Evolutionary conservation across 2,329 filamentous ascomycete genomes (phyloP), one percentile per base, ranked within the genome.

Genomic region (Xylaria sp.): DNA sequence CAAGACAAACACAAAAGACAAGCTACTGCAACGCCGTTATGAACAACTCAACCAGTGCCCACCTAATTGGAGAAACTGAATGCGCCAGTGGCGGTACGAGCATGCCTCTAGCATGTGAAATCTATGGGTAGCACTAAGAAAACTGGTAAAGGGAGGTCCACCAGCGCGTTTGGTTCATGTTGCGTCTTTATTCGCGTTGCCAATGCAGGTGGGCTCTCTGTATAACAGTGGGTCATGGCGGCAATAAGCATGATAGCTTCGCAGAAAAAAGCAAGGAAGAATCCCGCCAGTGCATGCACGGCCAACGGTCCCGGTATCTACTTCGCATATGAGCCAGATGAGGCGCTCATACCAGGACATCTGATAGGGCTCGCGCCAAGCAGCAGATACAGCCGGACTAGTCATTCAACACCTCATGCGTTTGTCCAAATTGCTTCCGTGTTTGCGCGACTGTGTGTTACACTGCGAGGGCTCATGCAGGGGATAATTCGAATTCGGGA

Each of bases 251-350:
- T 10, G 28, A 46, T 46, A 37, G 48, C 50, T n/a, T 66, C 18
- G 37, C 58, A 12, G 8, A n/a, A 28, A 34, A 62, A 34, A 59
- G 52, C 46, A 58, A 59, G 54, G 54, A 39, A 34, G n/a, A 50
- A 54, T 32, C 34, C 62, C 51, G 57, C 66, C 48, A 51, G 48
- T 37, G 12, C 8, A 65, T 66, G 63, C 63, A 58, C 25, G 39
- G 39, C 32, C 48, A 58, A 39, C 46, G 28, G 57, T 50, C 46
- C 63, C 62, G 62, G 57, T 66, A 44, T 34, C n/a, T 69, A 66
- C 28, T 41, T 59, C 50, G 57, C 63, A 64, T 37, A 66, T 52
- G 44, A 34, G 63, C 55, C 63, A 64, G 44, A 66, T 52, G 51
- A 34, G 63, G 48, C 55, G 50, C 48, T 41, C 9, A 41, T 54